Evolutionary conservation across 139 green algal species (phyloP), one percentile per base, ranked within the genome.

Genomic region (Klebsormidium nitens): DNA sequence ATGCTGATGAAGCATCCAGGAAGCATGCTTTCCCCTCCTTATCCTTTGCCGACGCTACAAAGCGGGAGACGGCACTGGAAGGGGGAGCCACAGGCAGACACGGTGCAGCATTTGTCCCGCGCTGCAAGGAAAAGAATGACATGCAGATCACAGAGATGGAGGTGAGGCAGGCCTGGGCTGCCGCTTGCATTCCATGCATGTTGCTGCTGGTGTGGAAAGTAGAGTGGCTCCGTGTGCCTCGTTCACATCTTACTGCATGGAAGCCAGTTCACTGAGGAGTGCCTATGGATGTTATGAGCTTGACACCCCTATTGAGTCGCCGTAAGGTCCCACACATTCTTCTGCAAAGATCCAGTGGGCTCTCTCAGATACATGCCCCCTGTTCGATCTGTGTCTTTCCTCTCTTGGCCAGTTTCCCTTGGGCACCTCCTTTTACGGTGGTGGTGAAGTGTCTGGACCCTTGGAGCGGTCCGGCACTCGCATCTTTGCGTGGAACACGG

Each of bases 401-500:
- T 3, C 46, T 39, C 19, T 26, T 35, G 36, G 47, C 0, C 69
- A 77, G 69, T 32, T 77, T n/a, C 69, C 69, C 1, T 19, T 46
- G n/a, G 69, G 59, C 26, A 73, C 69, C 19, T 64, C 60, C 28
- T 72, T 70, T 19, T 77, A 77, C 29, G 69, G 69, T 11, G 72
- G 59, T 2, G 69, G 69, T 19, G 69, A 77, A 52, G 59, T 71
- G 29, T 37, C 46, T 2, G 69, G 69, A 1, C 34, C 47, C 29
- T 37, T 77, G 14, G 59, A 71, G 52, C 64, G 69, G 23, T 72
- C 61, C 28, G 40, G 64, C 38, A 59, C 47, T n/a, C 46, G 59
- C 36, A 50, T 66, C 3, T 58, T 70, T 17, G 56, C 61, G 2
- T 78, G 71, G 71, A 78, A 78, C 60, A 78, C 71, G 32, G 71